Base-by-base conservation (phyloP, 371 early-diverging fungal genomes). In the Gilbertella persicaria region DNA sequence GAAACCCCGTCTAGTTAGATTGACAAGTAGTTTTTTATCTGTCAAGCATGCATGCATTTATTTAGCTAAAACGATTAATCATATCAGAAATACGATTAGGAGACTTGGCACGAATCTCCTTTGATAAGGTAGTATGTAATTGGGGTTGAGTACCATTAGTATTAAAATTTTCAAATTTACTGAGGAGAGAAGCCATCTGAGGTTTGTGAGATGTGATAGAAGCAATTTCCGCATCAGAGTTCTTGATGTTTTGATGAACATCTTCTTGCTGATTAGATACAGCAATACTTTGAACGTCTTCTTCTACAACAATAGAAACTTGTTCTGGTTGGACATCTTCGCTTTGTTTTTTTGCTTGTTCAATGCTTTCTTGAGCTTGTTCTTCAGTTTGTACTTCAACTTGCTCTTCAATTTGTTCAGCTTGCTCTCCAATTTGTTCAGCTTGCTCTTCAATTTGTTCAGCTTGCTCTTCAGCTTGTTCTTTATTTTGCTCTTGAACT, bases 1-100 rank as follows among this genome's bases (percentile, higher is more conserved):
- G 12, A 30, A 12, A 30, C 30, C 12, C 30, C 30, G 30, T 30
- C n/a, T n/a, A n/a, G n/a, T n/a, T n/a, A n/a, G n/a, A n/a, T n/a
- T n/a, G n/a, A n/a, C n/a, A n/a, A n/a, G n/a, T n/a, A n/a, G n/a
- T n/a, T n/a, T n/a, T n/a, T n/a, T n/a, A n/a, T n/a, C n/a, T n/a
- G n/a, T n/a, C n/a, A n/a, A n/a, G n/a, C n/a, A n/a, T n/a, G n/a
- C n/a, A n/a, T n/a, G n/a, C n/a, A n/a, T n/a, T n/a, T n/a, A 33
- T 33, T 33, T 50, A 30, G 17, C 57, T 46, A 46, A 72, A 72
- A 24, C 67, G 63, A 42, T 64, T 66, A 41, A 72, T 72, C 69
- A 72, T 69, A 42, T 72, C 73, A 44, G 69, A 59, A 39, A 72
- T 64, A 43, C 55, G 66, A 43, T 72, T 72, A 33, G 73, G 69